Conservation (phyloP, 2,329 filamentous ascomycete genomes). For the Aspergillus tamarii region DNA sequence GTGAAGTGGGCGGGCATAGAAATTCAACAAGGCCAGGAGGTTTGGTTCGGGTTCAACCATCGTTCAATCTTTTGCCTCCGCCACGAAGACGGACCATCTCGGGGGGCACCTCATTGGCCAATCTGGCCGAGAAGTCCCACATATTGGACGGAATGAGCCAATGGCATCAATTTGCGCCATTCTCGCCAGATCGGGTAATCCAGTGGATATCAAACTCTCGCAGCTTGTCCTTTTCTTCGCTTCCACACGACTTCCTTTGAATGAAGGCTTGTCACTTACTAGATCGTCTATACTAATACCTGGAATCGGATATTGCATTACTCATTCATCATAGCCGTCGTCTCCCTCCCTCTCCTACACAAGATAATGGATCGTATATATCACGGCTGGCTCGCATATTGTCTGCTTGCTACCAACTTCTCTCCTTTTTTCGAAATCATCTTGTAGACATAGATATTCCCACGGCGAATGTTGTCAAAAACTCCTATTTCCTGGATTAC, state of each 20-base stretch:
- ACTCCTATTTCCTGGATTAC: background rate
- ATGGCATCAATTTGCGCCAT: conserved; percentile 18
- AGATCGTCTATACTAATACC: background rate
- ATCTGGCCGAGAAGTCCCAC: background rate
- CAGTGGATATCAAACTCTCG: background rate
- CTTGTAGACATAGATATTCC: background rate
- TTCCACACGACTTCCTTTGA: background rate
- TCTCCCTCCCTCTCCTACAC: background rate
- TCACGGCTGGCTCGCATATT: background rate
- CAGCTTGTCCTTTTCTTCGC: background rate
- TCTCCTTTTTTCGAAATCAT: too few relatives aligned
- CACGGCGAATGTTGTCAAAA: background rate
- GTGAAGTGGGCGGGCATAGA: background rate
- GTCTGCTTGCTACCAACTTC: background rate
- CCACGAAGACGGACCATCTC: background rate
- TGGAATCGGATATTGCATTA: background rate
- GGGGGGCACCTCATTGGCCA: background rate
- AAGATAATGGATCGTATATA: background rate
- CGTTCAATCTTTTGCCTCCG: background rate
- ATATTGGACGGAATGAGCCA: background rate
- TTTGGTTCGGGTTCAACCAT: background rate
- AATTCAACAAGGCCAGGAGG: background rate
- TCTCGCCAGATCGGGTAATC: conserved; percentile 1
- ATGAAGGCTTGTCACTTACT: background rate
- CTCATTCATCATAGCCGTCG: background rate